These are phyloP conservation scores for Boletus rufocinnamomeus DNA, from an alignment of 768 basidiomycete species.

Conservation along the genomic window DNA sequence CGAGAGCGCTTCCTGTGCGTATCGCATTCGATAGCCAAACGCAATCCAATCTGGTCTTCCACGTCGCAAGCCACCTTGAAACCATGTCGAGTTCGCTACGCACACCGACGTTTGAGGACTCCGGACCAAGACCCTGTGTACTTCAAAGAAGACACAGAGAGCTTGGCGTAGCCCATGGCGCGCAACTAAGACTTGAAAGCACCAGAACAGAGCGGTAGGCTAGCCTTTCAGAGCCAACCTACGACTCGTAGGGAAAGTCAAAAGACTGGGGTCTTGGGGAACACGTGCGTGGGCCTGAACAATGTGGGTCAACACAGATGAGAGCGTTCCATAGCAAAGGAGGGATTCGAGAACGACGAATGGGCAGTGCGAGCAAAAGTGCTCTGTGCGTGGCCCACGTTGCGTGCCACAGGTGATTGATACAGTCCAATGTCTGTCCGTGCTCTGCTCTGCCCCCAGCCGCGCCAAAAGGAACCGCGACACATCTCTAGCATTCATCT, in stretches of 20 bases:
- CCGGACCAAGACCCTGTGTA: slow-evolving; percentile 30
- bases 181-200: slow-evolving; percentile 51
- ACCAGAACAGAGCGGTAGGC: slow-evolving; percentile 47
- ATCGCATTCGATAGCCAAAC: slow-evolving; percentile 29
- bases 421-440: slow-evolving; percentile 35
- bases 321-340: slow-evolving; percentile 7
- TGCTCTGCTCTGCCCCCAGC: slow-evolving; percentile 41
- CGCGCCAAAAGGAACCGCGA: slow-evolving; percentile 42
- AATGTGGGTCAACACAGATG: slow-evolving; percentile 27
- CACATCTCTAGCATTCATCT: slow-evolving; percentile 46
- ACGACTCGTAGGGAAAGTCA: slow-evolving; percentile 39
- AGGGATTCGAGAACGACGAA: slow-evolving; percentile 27
- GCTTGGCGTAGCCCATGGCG: slow-evolving; percentile 49
- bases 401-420: slow-evolving; percentile 5
- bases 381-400: slow-evolving; percentile 41
- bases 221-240: slow-evolving; percentile 17
- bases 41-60: slow-evolving; percentile 25
- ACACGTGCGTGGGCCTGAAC: slow-evolving; percentile 44
- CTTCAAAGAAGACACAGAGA: slow-evolving; percentile 23
- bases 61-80: slow-evolving; percentile 37
- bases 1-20: slow-evolving; percentile 39
- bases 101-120: slow-evolving; percentile 52
- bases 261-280: slow-evolving; percentile 42
- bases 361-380: slow-evolving; percentile 30
- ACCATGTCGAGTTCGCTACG: slow-evolving; percentile 59